Evolutionary conservation across 163 green algal genomes (phyloP).

Genomic region (Volvox carteri): DNA sequence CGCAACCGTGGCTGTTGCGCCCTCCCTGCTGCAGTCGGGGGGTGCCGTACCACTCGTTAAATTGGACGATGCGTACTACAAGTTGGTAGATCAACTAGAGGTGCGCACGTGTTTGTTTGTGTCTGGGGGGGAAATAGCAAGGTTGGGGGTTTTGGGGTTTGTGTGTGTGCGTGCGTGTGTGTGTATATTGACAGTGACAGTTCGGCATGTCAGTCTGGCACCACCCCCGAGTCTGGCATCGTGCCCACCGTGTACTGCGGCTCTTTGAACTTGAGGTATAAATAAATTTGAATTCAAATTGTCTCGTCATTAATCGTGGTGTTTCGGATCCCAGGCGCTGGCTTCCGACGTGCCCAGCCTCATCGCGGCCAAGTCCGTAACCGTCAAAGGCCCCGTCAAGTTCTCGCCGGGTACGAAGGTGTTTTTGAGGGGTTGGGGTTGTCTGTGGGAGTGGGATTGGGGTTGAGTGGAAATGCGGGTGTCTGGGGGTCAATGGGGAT

Average conservation of each 20-base stretch:
- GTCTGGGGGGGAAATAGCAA: neutral
- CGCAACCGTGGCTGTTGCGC: slow-evolving; percentile 77
- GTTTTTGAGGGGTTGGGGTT: no score
- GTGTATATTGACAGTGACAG: no score
- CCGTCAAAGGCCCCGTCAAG: slow-evolving; percentile 85
- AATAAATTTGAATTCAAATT: no score
- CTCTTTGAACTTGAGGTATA: no score
- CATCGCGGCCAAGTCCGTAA: slow-evolving; percentile 72
- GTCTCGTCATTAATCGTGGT: no score
- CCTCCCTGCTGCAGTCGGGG: neutral
- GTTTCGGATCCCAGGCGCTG: slow-evolving; percentile 77
- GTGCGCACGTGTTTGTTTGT: slow-evolving; percentile 20
- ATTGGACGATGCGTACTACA: slow-evolving; percentile 93
- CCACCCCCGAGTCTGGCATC: no score
- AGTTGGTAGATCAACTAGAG: slow-evolving; percentile 94
- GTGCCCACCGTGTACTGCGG: no score
- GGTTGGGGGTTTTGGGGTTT: neutral
- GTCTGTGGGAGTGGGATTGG: no score
- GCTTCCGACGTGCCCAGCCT: slow-evolving; percentile 75
- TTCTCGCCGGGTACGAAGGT: slow-evolving; percentile 71
- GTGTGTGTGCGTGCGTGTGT: neutral
- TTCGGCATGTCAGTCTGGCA: no score
- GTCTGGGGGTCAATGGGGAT: no score
- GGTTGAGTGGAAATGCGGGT: no score
- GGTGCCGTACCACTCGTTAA: slow-evolving; percentile 76